Evolutionary conservation across 2,329 filamentous ascomycete species (phyloP).

Genomic region (Fusarium setosum): DNA sequence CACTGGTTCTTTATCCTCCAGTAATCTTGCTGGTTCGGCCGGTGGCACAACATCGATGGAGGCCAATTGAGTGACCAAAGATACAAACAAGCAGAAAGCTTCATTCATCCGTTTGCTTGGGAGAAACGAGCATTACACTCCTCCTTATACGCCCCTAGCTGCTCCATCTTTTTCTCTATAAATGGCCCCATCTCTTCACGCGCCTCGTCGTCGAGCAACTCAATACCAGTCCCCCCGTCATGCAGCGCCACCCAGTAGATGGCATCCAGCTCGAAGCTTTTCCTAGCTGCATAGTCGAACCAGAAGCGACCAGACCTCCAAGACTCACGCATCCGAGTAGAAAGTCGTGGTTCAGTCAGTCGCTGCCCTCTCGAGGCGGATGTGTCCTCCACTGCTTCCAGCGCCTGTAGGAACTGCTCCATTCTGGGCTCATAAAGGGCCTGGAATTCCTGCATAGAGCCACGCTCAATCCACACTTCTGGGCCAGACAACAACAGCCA

Average conservation of each 20-base stretch:
- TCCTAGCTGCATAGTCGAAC: conserved; percentile 52
- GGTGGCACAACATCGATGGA: no score
- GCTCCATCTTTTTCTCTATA: conserved; percentile 43
- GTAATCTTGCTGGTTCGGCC: no score
- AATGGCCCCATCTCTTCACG: conserved; percentile 41
- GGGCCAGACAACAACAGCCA: conserved; percentile 50
- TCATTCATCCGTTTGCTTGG: no score
- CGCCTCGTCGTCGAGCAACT: conserved; percentile 38
- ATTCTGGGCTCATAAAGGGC: conserved; percentile 46
- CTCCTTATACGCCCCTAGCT: conserved; percentile 44
- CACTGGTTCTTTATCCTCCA: no score
- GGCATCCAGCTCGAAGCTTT: conserved; percentile 49
- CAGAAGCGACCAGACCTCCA: conserved; percentile 50
- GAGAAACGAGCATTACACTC: conserved; percentile 30
- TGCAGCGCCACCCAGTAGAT: conserved; percentile 48
- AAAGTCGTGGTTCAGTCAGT: conserved; percentile 21
- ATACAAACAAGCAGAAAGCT: no score
- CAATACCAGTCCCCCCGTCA: conserved; percentile 35
- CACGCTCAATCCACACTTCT: conserved; percentile 37
- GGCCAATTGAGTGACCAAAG: no score
- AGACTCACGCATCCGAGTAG: conserved; percentile 48
- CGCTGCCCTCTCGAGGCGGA: background rate
- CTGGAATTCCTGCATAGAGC: conserved; percentile 36
- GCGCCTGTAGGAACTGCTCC: conserved; percentile 50
- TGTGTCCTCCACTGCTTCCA: conserved; percentile 44